Evolutionary conservation across 164 flowering plant genomes (phyloP).

Genomic region (Brasenia schreberi): DNA sequence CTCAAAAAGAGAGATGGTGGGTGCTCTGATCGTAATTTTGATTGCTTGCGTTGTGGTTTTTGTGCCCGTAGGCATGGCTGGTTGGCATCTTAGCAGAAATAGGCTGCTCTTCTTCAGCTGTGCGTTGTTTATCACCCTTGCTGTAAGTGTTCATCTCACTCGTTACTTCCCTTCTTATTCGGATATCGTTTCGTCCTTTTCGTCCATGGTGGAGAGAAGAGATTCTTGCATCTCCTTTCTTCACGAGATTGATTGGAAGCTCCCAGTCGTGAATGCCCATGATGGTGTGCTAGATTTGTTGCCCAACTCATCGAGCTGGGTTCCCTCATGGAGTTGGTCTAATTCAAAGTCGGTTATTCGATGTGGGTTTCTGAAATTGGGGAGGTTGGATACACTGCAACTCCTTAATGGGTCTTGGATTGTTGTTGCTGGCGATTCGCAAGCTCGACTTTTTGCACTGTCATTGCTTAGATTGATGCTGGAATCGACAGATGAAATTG

Average conservation of each 20-base stretch:
- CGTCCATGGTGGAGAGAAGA: slow-evolving; percentile 25
- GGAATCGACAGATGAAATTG: slow-evolving; percentile 23
- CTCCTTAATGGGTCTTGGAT: slow-evolving; percentile 92
- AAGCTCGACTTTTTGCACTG: slow-evolving; percentile 49
- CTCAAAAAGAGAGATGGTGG: slow-evolving; percentile 9
- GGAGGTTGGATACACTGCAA: slow-evolving; percentile 41
- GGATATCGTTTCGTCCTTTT: slow-evolving; percentile 23
- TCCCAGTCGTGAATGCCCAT: neutral
- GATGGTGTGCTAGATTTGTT: neutral
- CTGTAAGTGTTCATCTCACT: slow-evolving; percentile 75
- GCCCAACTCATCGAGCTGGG: slow-evolving; percentile 1
- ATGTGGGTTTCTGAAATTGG: slow-evolving; percentile 60
- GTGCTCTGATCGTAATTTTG: slow-evolving; percentile 41
- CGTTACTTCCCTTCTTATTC: slow-evolving; percentile 69
- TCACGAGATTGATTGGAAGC: slow-evolving; percentile 41
- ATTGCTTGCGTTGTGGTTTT: slow-evolving; percentile 77
- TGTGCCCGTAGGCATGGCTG: slow-evolving; percentile 91
- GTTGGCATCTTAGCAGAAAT: slow-evolving; percentile 90
- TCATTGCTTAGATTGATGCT: slow-evolving; percentile 47
- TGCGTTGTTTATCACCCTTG: slow-evolving; percentile 77
- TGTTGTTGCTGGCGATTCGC: slow-evolving; percentile 87
- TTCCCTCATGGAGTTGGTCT: slow-evolving; percentile 46
- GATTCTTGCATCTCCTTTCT: slow-evolving; percentile 55
- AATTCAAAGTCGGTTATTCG: slow-evolving; percentile 21
- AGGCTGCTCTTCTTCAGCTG: slow-evolving; percentile 90